Evolutionary conservation across 169 alveolate genomes (phyloP), one percentile per base, ranked within the genome.

Genomic region (Cryptosporidium muris): DNA sequence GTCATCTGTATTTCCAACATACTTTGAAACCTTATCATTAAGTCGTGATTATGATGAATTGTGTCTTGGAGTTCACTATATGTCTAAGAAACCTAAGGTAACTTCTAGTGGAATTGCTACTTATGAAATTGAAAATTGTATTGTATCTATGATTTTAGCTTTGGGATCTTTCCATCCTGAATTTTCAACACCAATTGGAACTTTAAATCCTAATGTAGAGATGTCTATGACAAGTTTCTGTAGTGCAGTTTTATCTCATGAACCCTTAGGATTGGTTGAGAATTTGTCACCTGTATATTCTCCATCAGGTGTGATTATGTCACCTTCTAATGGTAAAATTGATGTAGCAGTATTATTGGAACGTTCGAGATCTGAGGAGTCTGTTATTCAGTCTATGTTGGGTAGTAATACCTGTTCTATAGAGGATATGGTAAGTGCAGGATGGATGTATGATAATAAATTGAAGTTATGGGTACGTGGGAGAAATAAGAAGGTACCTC

Each of bases 361-460:
- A 11, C 54, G 60, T 37, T 45, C 68, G 2, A 62, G 54, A 42
- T 74, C 85, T 16, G 85, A 74, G 40, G 85, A 74, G 51, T 7
- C 85, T 2, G 85, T 74, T 43, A 62, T 74, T 3, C 9, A 66
- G 36, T 74, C 85, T 43, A 14, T 74, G 34, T 51, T 74, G n/a
- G 68, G 64, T 8, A 68, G 67, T 5, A 11, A 62, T 25, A 43
- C 51, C 1, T 74, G 85, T 34, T 74, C 85, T 2, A 25, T 56
- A 8, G 64, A 58, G 2, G 85, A 74, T 74, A 4, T 74, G 16
- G 54, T 74, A 37, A 74, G 54, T 74, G 85, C 74, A 6, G 85
- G 85, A 4, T 74, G 85, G 85, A 74, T 34, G 63, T 74, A 45
- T 40, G 85, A 74, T 9, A 74, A 54, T 16, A 74, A 74, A 58